Percentiles rank a stretch among this genome's conserved stretches.
Evolutionary conservation across 202 grass and related monocot species (phyloP).

Genomic region (Elaeis oleifera): DNA sequence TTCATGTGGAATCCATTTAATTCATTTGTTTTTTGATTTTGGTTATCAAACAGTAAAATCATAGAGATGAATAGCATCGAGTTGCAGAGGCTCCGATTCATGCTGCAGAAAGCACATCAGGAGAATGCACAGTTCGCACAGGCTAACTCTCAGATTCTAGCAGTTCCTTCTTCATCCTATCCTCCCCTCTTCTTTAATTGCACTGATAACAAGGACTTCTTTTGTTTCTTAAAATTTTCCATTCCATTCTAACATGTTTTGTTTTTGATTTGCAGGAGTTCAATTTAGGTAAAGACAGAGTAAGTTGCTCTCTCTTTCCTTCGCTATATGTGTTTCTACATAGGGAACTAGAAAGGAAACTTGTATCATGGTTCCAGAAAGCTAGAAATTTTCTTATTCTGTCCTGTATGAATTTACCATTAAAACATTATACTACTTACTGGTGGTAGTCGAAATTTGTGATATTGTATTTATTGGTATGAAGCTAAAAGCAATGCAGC

Average conservation of each 20-base stretch:
- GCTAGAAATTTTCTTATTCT: no score
- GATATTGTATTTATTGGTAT: background rate
- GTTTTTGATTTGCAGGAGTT: constrained; percentile 28
- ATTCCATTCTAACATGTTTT: background rate
- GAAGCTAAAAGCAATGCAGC: constrained; percentile 44
- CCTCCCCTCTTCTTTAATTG: no score
- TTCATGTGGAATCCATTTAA: background rate
- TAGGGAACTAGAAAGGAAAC: no score
- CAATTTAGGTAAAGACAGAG: constrained; percentile 39
- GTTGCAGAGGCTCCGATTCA: constrained; percentile 7
- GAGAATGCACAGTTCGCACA: constrained; percentile 42
- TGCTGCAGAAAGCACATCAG: constrained; percentile 31
- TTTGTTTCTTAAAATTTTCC: background rate
- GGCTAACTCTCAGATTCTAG: constrained; percentile 32
- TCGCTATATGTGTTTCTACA: background rate
- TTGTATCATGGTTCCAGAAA: no score
- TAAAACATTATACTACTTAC: no score
- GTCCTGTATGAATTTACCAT: no score
- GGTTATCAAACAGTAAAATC: constrained; percentile 25
- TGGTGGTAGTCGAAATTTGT: no score
- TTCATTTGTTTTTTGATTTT: background rate
- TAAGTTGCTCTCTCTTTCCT: constrained; percentile 17
- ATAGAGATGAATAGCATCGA: constrained; percentile 29
- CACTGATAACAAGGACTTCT: no score
- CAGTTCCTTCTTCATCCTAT: constrained; percentile 16